phyloP scores from a whole-genome alignment of 208 protist genomes.

The Acanthamoeba sp. region DNA sequence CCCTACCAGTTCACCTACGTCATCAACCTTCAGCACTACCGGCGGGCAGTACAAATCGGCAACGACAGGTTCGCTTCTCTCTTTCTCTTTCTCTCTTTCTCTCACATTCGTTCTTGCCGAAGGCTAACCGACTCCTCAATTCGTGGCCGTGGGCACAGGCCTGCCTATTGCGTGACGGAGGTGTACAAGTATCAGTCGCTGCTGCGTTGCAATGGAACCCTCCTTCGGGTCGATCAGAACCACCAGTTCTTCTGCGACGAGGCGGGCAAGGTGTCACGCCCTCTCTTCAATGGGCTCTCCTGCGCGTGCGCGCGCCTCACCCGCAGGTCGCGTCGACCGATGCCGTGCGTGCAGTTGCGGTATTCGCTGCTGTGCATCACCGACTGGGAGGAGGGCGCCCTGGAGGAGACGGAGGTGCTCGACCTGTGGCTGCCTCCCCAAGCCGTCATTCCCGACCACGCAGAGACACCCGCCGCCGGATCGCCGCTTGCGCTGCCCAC shows the following conservation, averaged over 20 bases:
- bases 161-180: neutral
- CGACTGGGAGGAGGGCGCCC: conserved; percentile 16
- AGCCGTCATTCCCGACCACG: too few species aligned
- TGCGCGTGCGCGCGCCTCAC: neutral
- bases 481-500: too few species aligned
- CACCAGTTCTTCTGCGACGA: neutral
- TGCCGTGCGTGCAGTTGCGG: neutral
- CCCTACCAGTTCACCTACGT: neutral
- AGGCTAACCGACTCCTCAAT: neutral
- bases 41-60: neutral
- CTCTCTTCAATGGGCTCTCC: neutral
- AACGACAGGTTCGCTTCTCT: neutral
- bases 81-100: neutral
- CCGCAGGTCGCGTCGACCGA: too few species aligned
- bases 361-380: neutral
- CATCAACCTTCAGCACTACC: neutral
- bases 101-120: neutral
- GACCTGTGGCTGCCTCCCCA: neutral
- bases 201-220: neutral
- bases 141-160: neutral
- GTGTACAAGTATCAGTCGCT: neutral
- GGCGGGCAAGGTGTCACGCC: neutral
- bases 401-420: neutral
- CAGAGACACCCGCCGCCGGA: too few species aligned
- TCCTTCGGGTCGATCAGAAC: neutral